Percentiles rank a stretch among this genome's conserved stretches.
phyloP scores from a whole-genome alignment of 257 asterid species.

The Echites panduratus region DNA sequence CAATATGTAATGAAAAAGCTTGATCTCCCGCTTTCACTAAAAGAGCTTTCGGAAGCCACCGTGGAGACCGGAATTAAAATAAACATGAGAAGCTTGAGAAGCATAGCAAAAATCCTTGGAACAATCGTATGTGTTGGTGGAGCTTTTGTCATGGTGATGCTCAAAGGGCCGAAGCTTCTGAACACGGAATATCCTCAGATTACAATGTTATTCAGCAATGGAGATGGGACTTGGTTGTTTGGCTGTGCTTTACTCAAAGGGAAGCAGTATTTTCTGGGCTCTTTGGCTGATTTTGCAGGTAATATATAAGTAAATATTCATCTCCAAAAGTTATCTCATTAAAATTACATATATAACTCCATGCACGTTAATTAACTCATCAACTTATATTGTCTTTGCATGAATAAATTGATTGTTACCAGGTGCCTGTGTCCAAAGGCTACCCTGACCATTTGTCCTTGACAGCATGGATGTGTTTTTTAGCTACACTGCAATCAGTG shows the following conservation, averaged over 20 bases:
- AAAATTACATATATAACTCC: background rate
- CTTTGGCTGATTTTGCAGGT: conserved; percentile 49
- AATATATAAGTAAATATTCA: background rate
- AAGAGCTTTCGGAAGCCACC: too few relatives aligned
- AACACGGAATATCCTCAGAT: conserved; percentile 37
- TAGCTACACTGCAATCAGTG: conserved; percentile 29
- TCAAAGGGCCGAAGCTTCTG: conserved; percentile 68
- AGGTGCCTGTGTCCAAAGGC: conserved; percentile 26
- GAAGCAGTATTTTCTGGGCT: conserved; percentile 51
- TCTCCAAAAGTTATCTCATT: background rate
- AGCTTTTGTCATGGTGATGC: conserved; percentile 53
- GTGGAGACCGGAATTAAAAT: too few relatives aligned
- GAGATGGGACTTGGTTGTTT: conserved; percentile 43
- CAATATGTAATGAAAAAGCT: too few relatives aligned
- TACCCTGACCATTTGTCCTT: conserved; percentile 37
- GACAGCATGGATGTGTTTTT: conserved; percentile 38
- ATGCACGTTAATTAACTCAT: too few relatives aligned
- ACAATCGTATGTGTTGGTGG: conserved; percentile 55
- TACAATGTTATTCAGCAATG: conserved; percentile 23
- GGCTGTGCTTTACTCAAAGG: conserved; percentile 61
- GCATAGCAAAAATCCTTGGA: conserved; percentile 46
- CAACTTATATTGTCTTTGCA: too few relatives aligned
- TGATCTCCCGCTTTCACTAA: too few relatives aligned
- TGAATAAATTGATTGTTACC: too few relatives aligned
- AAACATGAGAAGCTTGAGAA: conserved; percentile 39